These are phyloP conservation scores for Skeletonema grethae DNA, from an alignment of 108 stramenopile genomes.

Conservation along the genomic window DNA sequence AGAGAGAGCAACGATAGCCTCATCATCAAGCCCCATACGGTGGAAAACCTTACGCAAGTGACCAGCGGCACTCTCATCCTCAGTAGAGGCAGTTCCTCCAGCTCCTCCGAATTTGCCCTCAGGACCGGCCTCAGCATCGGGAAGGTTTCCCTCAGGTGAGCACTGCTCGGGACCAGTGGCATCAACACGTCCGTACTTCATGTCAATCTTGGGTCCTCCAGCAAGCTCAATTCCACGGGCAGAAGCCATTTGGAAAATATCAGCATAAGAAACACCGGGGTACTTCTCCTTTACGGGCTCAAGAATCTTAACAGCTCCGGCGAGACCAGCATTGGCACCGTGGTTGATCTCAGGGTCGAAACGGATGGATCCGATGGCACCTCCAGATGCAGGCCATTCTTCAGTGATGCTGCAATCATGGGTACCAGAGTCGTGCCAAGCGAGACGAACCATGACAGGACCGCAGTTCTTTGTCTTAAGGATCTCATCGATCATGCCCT, in stretches of 20 bases:
- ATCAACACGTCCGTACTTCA: slow-evolving; percentile 87
- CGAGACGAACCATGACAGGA: slow-evolving; percentile 93
- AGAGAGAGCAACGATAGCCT: slow-evolving; percentile 92
- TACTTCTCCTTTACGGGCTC: slow-evolving; percentile 86
- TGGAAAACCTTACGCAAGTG: slow-evolving; percentile 93
- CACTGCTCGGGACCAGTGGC: slow-evolving; percentile 45
- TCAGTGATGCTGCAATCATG: slow-evolving; percentile 63
- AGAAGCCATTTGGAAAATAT: slow-evolving; percentile 78
- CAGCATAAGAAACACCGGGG: slow-evolving; percentile 74
- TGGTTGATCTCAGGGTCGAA: slow-evolving; percentile 90
- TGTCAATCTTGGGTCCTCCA: slow-evolving; percentile 79
- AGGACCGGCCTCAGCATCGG: slow-evolving; percentile 78
- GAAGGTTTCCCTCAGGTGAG: slow-evolving; percentile 78
- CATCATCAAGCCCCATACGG: slow-evolving; percentile 93
- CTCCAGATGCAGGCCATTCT: slow-evolving; percentile 68
- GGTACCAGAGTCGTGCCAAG: slow-evolving; percentile 97
- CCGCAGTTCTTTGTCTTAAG: slow-evolving; percentile 87
- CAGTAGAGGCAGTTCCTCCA: slow-evolving; percentile 63
- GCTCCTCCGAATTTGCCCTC: slow-evolving; percentile 73
- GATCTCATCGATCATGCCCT: slow-evolving; percentile 88
- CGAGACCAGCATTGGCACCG: slow-evolving; percentile 94
- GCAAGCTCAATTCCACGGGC: slow-evolving; percentile 68
- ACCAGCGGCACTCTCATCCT: slow-evolving; percentile 52
- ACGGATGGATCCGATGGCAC: slow-evolving; percentile 87
- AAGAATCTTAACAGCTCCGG: slow-evolving; percentile 60